Percentiles rank a stretch among this genome's conserved stretches.
These are phyloP conservation scores for Lagerstroemia speciosa DNA, from an alignment of 345 rosid species.

Conservation along the genomic window DNA sequence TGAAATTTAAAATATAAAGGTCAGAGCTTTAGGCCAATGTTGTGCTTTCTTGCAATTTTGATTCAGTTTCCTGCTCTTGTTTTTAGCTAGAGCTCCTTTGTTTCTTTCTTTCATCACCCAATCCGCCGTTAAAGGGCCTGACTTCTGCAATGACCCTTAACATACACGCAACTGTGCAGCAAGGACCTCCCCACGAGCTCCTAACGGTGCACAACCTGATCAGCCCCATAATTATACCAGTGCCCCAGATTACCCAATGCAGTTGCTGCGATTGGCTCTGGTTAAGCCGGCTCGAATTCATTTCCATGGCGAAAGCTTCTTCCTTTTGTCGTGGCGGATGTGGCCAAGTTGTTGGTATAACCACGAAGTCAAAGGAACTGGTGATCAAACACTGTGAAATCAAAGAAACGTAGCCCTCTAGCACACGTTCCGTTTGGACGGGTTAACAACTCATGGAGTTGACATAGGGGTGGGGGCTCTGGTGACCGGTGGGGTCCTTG, in stretches of 20 bases:
- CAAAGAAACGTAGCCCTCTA: neutral
- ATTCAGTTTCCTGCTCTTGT: neutral
- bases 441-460: slow-evolving; percentile 26
- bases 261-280: too few relatives aligned
- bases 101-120: neutral
- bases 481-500: slow-evolving; percentile 4
- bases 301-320: neutral
- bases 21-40: slow-evolving; percentile 1
- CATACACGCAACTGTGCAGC: neutral
- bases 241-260: too few relatives aligned
- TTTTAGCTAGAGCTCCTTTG: neutral
- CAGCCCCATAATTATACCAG: too few relatives aligned
- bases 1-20: neutral
- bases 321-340: neutral
- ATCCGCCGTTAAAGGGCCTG: neutral
- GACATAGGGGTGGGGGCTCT: neutral
- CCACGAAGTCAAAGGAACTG: slow-evolving; percentile 30
- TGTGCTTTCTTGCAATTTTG: neutral
- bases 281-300: too few relatives aligned
- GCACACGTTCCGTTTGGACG: slow-evolving; percentile 2
- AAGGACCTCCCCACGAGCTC: neutral
- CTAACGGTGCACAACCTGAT: neutral
- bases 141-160: neutral
- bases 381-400: slow-evolving; percentile 27
- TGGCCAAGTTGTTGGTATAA: slow-evolving; percentile 1